Evolutionary conservation across 768 basidiomycete genomes (phyloP), one percentile per base, ranked within the genome.

Genomic region (Mycena pura): DNA sequence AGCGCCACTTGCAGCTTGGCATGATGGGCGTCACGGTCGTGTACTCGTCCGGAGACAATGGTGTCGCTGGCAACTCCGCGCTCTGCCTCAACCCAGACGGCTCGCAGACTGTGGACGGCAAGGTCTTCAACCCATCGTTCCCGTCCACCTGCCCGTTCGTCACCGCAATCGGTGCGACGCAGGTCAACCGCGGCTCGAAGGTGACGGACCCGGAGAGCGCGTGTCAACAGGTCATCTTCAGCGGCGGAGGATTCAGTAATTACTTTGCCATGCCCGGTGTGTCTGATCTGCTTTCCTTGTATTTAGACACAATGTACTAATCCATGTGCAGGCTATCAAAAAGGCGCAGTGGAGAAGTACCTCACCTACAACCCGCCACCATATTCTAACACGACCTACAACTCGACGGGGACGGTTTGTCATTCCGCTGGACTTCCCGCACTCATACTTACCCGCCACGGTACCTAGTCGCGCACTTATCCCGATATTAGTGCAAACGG

Each of bases 1-100:
- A 11, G 56, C 47, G 64, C 19, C 58, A 58, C 21, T 21, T 28
- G 39, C 34, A 56, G 69, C 83, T 90, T 34, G 87, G 87, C 21
- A 74, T 83, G 22, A 82, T 88, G 52, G 89, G 89, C 14, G 78
- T 84, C 17, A 84, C 86, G 5, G 57, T 90, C 5, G 67, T 85
- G 28, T 86, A 87, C 72, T 78, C 81, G 34, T 84, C 84, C 32
- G 88, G 89, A 11, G 88, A 90, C 50, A 68, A 72, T 6, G 88
- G 88, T 21, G 87, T 87, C 24, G 75, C 72, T 41, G 78, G 73
- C 21, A 74, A 77, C 61, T 60, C 69, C 19, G 74, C 70, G 6
- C 47, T 72, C 3, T 78, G 79, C 56, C 67, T 79, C n/a, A 76
- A 82, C 21, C 81, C 84, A 46, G 69, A 80, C 45, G 83, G 86